Base-by-base conservation (phyloP, 345 rosid genomes). In the Microcos paniculata region DNA sequence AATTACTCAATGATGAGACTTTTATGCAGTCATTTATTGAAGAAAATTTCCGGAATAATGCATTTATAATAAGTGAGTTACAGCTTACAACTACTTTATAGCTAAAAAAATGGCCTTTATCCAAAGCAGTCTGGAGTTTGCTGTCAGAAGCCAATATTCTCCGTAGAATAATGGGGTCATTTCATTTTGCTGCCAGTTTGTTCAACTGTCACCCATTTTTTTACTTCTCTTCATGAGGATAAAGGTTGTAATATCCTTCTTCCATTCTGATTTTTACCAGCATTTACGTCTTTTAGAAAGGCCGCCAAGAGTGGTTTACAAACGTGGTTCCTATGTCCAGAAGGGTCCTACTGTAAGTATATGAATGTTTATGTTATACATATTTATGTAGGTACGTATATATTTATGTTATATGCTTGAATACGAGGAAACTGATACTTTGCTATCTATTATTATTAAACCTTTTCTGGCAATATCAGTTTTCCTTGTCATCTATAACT, bases 251-350 rank as follows among this genome's bases (percentile, higher is more conserved):
- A 49, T 48, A 45, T 19, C 13, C 42, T 73, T 73, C 9, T 72
- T 26, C 30, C 30, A 8, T 14, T 4, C 51, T 76, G 65, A 61
- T 49, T 66, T 82, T 67, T 57, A 52, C 76, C 94, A 96, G 99
- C 99, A 96, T 84, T 76, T 70, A 68, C 85, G 83, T 56, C 98
- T 96, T 59, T 64, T 90, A 62, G 97, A 93, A 82, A 88, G 94
- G 85, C 94, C 92, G 72, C 99, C 97, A 80, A 88, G 86, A 49
- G 84, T 96, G 81, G 82, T 87, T 71, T 84, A 72, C 81, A 93
- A 84, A 81, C 94, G 96, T 59, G 92, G 94, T 71, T 78, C 86
- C 30, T 88, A 88, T 78, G 81, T 85, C 76, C 98, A 92, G 82
- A 92, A 90, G 86, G 83, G 73, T 78, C 88, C 86, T 79, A 40